Evolutionary conservation across 768 basidiomycete genomes (phyloP).

Genomic region (Goffeauzyma gilvescens): DNA sequence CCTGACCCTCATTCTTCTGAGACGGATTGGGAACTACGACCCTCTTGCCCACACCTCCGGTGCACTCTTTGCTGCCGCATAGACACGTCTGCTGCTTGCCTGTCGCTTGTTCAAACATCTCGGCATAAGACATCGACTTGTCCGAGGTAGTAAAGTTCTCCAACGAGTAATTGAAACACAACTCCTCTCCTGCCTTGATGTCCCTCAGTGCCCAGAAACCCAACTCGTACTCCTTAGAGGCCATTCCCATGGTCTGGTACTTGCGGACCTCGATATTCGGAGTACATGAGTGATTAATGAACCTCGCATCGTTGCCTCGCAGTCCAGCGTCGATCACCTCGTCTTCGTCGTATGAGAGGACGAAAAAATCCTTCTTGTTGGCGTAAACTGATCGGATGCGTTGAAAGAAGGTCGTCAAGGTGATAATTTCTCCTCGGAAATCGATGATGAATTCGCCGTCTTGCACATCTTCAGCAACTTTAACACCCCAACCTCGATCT

Average conservation of each 20-base stretch:
- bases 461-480: slow-evolving; percentile 23
- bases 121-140: too few species aligned
- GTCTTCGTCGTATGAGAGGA: slow-evolving; percentile 33
- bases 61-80: too few species aligned
- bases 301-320: slow-evolving; percentile 33
- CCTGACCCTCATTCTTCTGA: too few species aligned
- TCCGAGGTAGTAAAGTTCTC: too few species aligned
- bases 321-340: slow-evolving; percentile 34
- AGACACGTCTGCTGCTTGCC: too few species aligned
- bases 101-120: too few species aligned
- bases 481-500: slow-evolving; percentile 30
- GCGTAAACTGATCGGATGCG: slow-evolving; percentile 24
- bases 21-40: too few species aligned
- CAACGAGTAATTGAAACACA: too few species aligned
- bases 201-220: slow-evolving; percentile 33
- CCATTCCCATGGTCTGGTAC: slow-evolving; percentile 28
- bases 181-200: slow-evolving; percentile 31
- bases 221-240: slow-evolving; percentile 32
- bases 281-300: slow-evolving; percentile 33
- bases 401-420: slow-evolving; percentile 26
- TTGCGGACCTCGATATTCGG: slow-evolving; percentile 33
- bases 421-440: slow-evolving; percentile 32
- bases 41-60: too few species aligned
- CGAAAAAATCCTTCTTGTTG: slow-evolving; percentile 30
- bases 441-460: slow-evolving; percentile 33